These are phyloP conservation scores for Blastocrithidia nonstop DNA, from an alignment of 208 protist genomes.

Conservation along the genomic window DNA sequence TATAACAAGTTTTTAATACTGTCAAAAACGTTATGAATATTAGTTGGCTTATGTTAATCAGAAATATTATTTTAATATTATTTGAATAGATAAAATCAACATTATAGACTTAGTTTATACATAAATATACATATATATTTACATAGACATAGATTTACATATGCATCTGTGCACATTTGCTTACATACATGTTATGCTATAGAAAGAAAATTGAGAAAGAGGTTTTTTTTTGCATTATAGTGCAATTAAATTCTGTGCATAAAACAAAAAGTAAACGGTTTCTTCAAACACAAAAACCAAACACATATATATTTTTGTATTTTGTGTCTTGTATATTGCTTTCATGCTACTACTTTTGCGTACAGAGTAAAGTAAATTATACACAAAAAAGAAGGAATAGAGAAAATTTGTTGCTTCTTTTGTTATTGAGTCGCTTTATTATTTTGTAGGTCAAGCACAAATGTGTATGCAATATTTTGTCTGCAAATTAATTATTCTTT, in stretches of 20 bases:
- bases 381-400: too few species aligned
- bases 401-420: too few species aligned
- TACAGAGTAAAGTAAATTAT: too few species aligned
- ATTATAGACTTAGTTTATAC: neutral
- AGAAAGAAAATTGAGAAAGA: neutral
- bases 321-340: neutral
- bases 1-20: too few species aligned
- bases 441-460: neutral
- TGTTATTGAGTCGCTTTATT: too few species aligned
- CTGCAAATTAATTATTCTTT: slow-evolving; percentile 2
- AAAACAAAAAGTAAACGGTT: neutral
- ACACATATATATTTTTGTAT: neutral
- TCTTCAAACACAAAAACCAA: slow-evolving; percentile 9
- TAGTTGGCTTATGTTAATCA: too few species aligned
- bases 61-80: too few species aligned
- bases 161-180: neutral
- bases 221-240: slow-evolving; percentile 6
- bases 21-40: too few species aligned
- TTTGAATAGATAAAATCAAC: neutral
- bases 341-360: neutral
- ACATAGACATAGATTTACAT: slow-evolving; percentile 1
- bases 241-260: neutral
- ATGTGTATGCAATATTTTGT: neutral
- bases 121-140: neutral
- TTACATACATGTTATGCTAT: neutral